A percentile compares a stretch with the other conserved stretches of the same genome.
These are phyloP conservation scores for Circinella minor DNA, from an alignment of 371 early-diverging fungal genomes.

Conservation along the genomic window DNA sequence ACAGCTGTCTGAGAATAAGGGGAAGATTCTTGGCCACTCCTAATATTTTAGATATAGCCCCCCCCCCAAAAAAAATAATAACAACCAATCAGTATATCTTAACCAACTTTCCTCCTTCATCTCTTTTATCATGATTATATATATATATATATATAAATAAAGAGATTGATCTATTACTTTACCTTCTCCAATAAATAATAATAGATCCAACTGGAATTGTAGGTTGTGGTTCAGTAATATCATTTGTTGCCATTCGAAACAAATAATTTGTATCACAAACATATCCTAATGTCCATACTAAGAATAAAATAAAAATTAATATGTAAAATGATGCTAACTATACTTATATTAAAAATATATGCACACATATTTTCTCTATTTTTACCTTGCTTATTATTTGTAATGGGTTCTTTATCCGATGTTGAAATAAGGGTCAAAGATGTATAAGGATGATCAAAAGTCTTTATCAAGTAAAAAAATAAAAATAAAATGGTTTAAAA, in stretches of 20 bases:
- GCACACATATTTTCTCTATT: neutral
- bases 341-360: neutral
- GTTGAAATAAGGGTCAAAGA: slow-evolving; percentile 27
- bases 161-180: neutral
- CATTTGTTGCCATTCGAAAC: slow-evolving; percentile 36
- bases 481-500: neutral
- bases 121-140: too few relatives aligned
- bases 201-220: slow-evolving; percentile 42
- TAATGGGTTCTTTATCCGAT: slow-evolving; percentile 14
- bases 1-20: slow-evolving; percentile 32
- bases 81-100: too few relatives aligned
- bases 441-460: slow-evolving; percentile 25
- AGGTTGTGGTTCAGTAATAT: slow-evolving; percentile 38
- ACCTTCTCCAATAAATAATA: slow-evolving; percentile 49
- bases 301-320: neutral
- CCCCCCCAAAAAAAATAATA: too few relatives aligned
- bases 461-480: slow-evolving; percentile 5
- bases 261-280: slow-evolving; percentile 46
- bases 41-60: neutral
- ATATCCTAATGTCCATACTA: slow-evolving; percentile 50
- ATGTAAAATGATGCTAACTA: neutral
- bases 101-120: too few relatives aligned
- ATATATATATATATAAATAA: too few relatives aligned
- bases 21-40: slow-evolving; percentile 24
- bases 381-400: slow-evolving; percentile 10